Evolutionary conservation across 2,329 filamentous ascomycete species (phyloP), one percentile per base, ranked within the genome.

Genomic region (Trichophyton schoenleinii): DNA sequence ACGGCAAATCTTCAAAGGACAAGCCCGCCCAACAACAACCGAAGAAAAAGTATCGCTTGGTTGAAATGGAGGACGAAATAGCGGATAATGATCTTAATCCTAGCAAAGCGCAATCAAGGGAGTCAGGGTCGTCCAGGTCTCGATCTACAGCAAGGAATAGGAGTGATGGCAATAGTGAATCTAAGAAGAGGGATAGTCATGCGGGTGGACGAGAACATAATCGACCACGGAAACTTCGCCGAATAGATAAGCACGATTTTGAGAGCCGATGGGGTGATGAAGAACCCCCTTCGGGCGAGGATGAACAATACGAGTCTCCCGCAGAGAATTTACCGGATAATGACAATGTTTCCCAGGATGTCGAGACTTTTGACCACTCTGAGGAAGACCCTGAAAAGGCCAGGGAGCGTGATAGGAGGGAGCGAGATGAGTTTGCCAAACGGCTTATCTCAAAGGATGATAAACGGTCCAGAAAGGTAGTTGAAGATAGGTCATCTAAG

Each of bases 191-290:
- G 59, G 77, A 74, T 25, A 69, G 70, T 25, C 46, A 36, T 22
- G 49, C 75, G 68, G 4, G 71, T 70, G 55, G 69, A 79, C 38
- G 42, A 44, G 73, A 77, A 20, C 73, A 75, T 62, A 55, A 55
- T 22, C 74, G 75, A 28, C 74, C 77, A 15, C 82, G 79, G 69
- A 81, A 81, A 64, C 70, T 81, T 55, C 75, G 82, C 61, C 75
- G 75, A 62, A 74, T 78, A 63, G 78, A 79, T 58, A 68, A 69
- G 4, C 79, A 75, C 36, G 83, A 88, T 65, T 86, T 87, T 65
- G 87, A 91, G 57, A 87, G 91, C 68, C 79, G 88, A 60, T 95
- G 90, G 89, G 89, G 85, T 0, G 89, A 94, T 67, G 87, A 91
- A 69, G 87, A 89, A 67, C 63, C 72, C 2, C 63, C 66, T 11